Evolutionary conservation across 1,284 basidiomycete genomes (phyloP), one percentile per base, ranked within the genome.

Genomic region (Somion occarium): DNA sequence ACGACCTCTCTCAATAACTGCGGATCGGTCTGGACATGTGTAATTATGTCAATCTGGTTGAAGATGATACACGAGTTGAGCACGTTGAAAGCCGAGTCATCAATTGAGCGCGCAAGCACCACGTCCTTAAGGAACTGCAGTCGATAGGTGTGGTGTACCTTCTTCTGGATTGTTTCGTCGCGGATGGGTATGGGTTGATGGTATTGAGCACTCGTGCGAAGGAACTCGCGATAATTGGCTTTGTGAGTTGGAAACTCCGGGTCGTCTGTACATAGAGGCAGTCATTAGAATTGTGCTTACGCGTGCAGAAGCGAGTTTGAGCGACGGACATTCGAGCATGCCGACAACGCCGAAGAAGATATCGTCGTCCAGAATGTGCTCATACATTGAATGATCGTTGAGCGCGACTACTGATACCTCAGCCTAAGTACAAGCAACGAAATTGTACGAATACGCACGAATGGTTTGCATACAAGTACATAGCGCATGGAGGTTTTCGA

Each of bases 31-130:
- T 94, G 89, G 44, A 98, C 83, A 66, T 96, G 88, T 49, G 79
- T 85, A 64, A 98, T 93, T 64, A 99, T 98, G 70, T 99, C 96
- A 62, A 96, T 94, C 70, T 99, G 96, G 71, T 98, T 97, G 79
- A 96, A 99, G 66, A 98, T 96, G 66, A 99, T 93, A 70, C 93
- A 92, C 15, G 93, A 93, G 70, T 94, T 98, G 62, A 99, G 82
- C 61, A 98, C 93, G 61, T 94, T 94, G 75, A 98, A 97, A 0
- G 94, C 98, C 1, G 93, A 90, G 67, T 99, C 96, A 64, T 99
- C 96, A 43, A 98, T 80, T 2, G 91, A 85, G 5, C 96, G 85
- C 0, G 94, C 93, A 27, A 99, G 87, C 34, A 99, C 93, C 53
- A 99, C 96, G 65, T 99, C 96, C 68, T 98, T 98, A 57, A 99